phyloP scores from a whole-genome alignment of 2,329 filamentous ascomycete species.

The Trichoderma semiorbis region DNA sequence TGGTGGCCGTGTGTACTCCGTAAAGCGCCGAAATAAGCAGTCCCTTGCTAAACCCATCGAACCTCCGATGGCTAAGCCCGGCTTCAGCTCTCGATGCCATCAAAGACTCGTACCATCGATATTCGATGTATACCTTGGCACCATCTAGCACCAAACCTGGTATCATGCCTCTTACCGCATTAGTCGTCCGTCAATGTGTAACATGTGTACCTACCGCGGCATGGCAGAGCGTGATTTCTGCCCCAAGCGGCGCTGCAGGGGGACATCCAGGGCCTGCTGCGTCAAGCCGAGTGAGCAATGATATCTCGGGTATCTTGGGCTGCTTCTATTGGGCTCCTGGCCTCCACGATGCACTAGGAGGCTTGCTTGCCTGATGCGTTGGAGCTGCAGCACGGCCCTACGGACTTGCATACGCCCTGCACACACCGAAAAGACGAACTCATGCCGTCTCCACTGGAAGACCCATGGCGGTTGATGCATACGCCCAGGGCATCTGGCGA shows the following conservation, averaged over 20 bases:
- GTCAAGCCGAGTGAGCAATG: neutral
- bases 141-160: neutral
- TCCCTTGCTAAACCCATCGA: neutral
- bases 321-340: constrained; percentile 9
- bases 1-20: neutral
- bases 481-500: neutral
- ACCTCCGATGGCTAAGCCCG: neutral
- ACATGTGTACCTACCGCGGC: constrained; percentile 2
- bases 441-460: neutral
- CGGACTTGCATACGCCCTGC: neutral
- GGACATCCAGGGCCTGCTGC: constrained; percentile 2
- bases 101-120: neutral
- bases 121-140: neutral
- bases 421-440: constrained; percentile 16
- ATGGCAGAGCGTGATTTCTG: constrained; percentile 5
- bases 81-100: neutral
- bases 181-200: neutral
- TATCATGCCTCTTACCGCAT: neutral
- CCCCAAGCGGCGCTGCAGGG: constrained; percentile 14
- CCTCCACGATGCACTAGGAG: neutral
- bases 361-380: constrained; percentile 16
- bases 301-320: constrained; percentile 5
- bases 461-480: neutral
- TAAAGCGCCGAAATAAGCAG: neutral
- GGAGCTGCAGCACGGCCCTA: constrained; percentile 16